A percentile compares a stretch with the other conserved stretches of the same genome.
Evolutionary conservation across 257 asterid species (phyloP).

Genomic region (Eucommia ulmoides): DNA sequence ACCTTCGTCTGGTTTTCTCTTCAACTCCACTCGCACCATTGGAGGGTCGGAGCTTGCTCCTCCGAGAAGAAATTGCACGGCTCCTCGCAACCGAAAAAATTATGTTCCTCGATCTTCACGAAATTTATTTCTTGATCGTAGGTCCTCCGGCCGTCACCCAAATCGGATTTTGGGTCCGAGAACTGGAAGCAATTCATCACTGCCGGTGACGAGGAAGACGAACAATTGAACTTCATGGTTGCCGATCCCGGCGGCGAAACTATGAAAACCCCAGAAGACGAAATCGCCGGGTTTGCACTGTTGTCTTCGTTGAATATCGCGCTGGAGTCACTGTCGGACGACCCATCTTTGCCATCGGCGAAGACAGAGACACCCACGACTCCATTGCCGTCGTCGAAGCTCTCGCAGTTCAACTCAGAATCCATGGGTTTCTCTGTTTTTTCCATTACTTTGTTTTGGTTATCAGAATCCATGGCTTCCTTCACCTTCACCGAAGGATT

Average conservation of each 20-base stretch:
- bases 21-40: background rate
- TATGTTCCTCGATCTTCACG: conserved; percentile 1
- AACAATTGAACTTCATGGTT: conserved; percentile 14
- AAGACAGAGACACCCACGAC: conserved; percentile 8
- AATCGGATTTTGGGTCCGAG: background rate
- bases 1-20: background rate
- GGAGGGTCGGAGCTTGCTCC: background rate
- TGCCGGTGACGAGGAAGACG: conserved; percentile 1
- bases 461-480: conserved; percentile 38
- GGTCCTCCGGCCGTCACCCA: background rate
- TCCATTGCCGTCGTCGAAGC: conserved; percentile 2
- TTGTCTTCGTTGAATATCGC: conserved; percentile 63
- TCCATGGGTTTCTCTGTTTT: conserved; percentile 3
- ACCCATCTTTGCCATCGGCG: conserved; percentile 53
- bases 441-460: conserved; percentile 18
- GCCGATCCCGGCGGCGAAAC: background rate
- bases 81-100: conserved; percentile 2
- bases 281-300: conserved; percentile 39
- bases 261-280: conserved; percentile 19
- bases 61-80: background rate
- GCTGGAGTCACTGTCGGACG: conserved; percentile 73
- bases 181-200: conserved; percentile 4
- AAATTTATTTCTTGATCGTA: background rate
- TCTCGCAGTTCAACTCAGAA: conserved; percentile 5
- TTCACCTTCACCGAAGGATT: conserved; percentile 38